Percentiles rank a stretch among this genome's conserved stretches.
Evolutionary conservation across 2,329 filamentous ascomycete species (phyloP).

Genomic region (Bipolaris gigantea): DNA sequence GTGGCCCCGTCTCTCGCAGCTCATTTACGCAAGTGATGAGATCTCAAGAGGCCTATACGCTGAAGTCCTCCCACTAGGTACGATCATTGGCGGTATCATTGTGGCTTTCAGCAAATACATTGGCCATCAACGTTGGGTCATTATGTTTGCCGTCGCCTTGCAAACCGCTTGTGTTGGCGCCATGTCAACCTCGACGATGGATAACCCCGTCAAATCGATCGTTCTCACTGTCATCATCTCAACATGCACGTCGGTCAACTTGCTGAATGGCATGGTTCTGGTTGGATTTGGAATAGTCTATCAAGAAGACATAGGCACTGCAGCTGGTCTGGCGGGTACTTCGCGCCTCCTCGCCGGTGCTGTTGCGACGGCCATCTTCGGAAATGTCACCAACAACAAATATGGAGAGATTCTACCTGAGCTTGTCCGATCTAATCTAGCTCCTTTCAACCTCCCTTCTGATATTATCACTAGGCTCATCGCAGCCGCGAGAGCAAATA

Average conservation of each 20-base stretch:
- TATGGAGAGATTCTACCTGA: slow-evolving; percentile 21
- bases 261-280: slow-evolving; percentile 36
- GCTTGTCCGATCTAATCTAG: slow-evolving; percentile 20
- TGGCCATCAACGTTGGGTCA: slow-evolving; percentile 35
- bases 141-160: slow-evolving; percentile 29
- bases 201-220: slow-evolving; percentile 30
- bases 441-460: slow-evolving; percentile 21
- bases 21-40: slow-evolving; percentile 34
- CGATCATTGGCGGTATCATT: slow-evolving; percentile 34
- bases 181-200: slow-evolving; percentile 29
- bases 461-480: slow-evolving; percentile 21
- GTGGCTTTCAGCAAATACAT: slow-evolving; percentile 34
- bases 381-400: slow-evolving; percentile 35
- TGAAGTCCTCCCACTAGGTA: slow-evolving; percentile 30
- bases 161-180: slow-evolving; percentile 36
- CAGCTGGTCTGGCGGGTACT: slow-evolving; percentile 35
- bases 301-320: slow-evolving; percentile 38
- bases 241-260: slow-evolving; percentile 31
- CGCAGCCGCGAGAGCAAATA: slow-evolving; percentile 26
- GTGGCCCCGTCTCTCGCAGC: slow-evolving; percentile 31
- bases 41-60: slow-evolving; percentile 34
- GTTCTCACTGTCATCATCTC: slow-evolving; percentile 35
- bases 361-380: slow-evolving; percentile 34
- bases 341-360: slow-evolving; percentile 33
- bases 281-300: slow-evolving; percentile 37